Conservation (phyloP, 2,329 filamentous ascomycete species). For the Parastagonospora nodorum region DNA sequence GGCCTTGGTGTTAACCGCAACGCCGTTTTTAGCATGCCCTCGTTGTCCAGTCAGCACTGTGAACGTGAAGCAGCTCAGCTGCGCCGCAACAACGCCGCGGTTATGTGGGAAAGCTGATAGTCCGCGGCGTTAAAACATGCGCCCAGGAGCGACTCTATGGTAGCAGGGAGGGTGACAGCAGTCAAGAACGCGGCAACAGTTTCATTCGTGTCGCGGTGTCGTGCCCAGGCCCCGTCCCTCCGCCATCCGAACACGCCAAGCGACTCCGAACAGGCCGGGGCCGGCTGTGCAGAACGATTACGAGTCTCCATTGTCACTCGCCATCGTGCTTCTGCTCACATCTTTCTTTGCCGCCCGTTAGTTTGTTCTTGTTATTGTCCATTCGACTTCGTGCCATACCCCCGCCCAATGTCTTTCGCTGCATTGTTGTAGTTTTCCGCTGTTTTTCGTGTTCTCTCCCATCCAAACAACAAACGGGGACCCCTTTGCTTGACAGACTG, state of each 20-base stretch:
- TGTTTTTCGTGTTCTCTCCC: neutral
- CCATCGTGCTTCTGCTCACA: slow-evolving; percentile 10
- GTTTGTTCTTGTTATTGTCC: slow-evolving; percentile 7
- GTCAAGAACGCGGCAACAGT: slow-evolving; percentile 2
- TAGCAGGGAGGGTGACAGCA: neutral
- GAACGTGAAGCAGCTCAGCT: no score
- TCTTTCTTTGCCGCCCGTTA: slow-evolving; percentile 3
- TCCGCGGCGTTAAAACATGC: no score
- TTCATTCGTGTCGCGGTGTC: slow-evolving; percentile 26
- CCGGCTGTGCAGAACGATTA: slow-evolving; percentile 29
- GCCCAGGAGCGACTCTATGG: neutral
- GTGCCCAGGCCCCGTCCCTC: slow-evolving; percentile 21
- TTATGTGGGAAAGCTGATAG: no score
- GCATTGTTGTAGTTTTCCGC: slow-evolving; percentile 13
- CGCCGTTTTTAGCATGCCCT: slow-evolving; percentile 4
- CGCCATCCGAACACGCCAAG: slow-evolving; percentile 18
- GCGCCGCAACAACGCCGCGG: no score
- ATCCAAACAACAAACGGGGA: slow-evolving; percentile 7
- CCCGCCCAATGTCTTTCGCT: slow-evolving; percentile 39
- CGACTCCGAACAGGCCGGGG: slow-evolving; percentile 8
- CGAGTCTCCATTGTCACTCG: slow-evolving; percentile 21
- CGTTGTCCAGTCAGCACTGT: no score
- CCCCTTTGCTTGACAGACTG: slow-evolving; percentile 29
- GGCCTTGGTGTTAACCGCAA: neutral
- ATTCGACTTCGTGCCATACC: slow-evolving; percentile 5